phyloP scores from a whole-genome alignment of 1,284 basidiomycete genomes.

The Cutaneotrichosporon sp. region DNA sequence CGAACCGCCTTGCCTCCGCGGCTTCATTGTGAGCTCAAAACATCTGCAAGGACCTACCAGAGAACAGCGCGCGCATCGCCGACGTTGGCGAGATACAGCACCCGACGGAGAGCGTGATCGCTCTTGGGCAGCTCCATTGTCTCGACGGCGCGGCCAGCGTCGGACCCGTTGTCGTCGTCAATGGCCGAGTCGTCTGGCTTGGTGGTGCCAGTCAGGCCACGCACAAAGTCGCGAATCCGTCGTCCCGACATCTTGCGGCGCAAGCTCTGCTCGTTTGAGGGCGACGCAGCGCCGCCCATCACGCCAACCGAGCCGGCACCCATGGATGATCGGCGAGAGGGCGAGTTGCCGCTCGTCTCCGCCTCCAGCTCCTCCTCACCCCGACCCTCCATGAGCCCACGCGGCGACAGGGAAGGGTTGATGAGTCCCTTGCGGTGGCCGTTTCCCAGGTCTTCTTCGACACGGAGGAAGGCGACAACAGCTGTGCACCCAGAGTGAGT shows the following conservation, averaged over 20 bases:
- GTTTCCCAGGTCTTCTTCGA: constrained; percentile 61
- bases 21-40: constrained; percentile 35
- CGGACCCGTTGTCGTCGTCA: constrained; percentile 26
- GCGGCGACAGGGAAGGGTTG: constrained; percentile 34
- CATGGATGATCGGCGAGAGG: constrained; percentile 26
- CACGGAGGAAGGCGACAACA: constrained; percentile 92
- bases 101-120: constrained; percentile 54
- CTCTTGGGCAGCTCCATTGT: constrained; percentile 38
- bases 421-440: constrained; percentile 25
- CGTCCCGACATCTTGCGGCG: constrained; percentile 34
- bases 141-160: constrained; percentile 35
- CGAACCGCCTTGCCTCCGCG: constrained; percentile 85
- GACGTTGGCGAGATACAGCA: constrained; percentile 93
- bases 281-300: constrained; percentile 23
- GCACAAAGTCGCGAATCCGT: constrained; percentile 45
- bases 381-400: constrained; percentile 43
- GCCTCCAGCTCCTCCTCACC: constrained; percentile 47
- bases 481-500: constrained; percentile 97
- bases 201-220: constrained; percentile 34
- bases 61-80: constrained; percentile 56
- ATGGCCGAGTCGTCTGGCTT: constrained; percentile 23
- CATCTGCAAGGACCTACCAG: constrained; percentile 27
- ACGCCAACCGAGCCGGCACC: constrained; percentile 24
- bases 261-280: constrained; percentile 16
- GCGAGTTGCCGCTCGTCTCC: constrained; percentile 20